A percentile compares a stretch with the other conserved stretches of the same genome.
These are phyloP conservation scores for Thoreauomyces humboldtii DNA, from an alignment of 192 early-diverging fungal genomes.

Conservation along the genomic window DNA sequence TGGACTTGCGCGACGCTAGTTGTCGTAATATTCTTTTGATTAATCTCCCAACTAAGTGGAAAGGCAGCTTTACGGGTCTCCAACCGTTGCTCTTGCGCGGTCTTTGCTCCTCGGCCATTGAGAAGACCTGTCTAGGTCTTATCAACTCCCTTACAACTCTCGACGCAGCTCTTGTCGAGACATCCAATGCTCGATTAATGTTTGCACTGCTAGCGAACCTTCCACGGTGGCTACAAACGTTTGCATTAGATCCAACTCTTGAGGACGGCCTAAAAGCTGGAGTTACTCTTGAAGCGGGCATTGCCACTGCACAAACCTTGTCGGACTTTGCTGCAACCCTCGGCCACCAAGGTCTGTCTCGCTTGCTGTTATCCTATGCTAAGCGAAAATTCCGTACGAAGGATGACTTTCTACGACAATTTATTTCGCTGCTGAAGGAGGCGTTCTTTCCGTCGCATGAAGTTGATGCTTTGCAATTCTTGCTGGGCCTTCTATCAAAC, in stretches of 20 bases:
- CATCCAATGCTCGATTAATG: conserved; percentile 51
- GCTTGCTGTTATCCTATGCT: conserved; percentile 58
- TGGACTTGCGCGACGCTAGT: conserved; percentile 51
- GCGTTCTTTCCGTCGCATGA: conserved; percentile 62
- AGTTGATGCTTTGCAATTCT: conserved; percentile 57
- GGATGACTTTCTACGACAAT: conserved; percentile 74
- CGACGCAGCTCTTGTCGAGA: conserved; percentile 62
- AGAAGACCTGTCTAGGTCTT: conserved; percentile 54
- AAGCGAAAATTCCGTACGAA: conserved; percentile 63
- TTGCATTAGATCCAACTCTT: conserved; percentile 40
- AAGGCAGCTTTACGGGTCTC: conserved; percentile 69
- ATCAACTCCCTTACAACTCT: conserved; percentile 58
- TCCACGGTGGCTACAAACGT: conserved; percentile 63
- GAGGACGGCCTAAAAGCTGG: conserved; percentile 35
- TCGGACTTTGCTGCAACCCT: conserved; percentile 49
- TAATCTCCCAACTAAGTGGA: conserved; percentile 74
- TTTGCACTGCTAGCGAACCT: conserved; percentile 67
- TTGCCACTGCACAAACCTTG: conserved; percentile 52
- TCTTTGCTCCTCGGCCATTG: conserved; percentile 54
- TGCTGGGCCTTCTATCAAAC: conserved; percentile 64
- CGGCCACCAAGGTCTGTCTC: conserved; percentile 45
- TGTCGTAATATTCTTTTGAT: conserved; percentile 51
- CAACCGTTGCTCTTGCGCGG: conserved; percentile 73
- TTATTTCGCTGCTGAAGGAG: conserved; percentile 58
- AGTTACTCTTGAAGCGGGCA: conserved; percentile 41